Conservation (phyloP, 495 filamentous ascomycete genomes). For the Penicillium nucicola region DNA sequence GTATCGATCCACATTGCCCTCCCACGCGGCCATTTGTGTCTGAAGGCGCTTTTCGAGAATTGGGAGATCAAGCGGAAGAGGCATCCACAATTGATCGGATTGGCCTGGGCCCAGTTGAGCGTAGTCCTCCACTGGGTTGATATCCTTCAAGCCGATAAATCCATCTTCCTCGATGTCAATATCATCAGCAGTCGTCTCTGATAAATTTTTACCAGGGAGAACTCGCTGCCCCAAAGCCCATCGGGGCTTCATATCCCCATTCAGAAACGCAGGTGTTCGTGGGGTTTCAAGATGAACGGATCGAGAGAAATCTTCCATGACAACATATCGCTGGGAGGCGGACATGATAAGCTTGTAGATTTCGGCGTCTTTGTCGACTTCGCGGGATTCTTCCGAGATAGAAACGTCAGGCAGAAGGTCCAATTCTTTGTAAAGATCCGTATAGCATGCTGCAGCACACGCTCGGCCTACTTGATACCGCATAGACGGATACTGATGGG, state of each 20-base stretch:
- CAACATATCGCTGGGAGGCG: constrained; percentile 13
- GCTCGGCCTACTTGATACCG: constrained; percentile 24
- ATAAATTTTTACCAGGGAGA: constrained; percentile 8
- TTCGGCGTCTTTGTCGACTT: constrained; percentile 12
- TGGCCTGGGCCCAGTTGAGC: constrained; percentile 10
- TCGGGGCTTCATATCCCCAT: constrained; percentile 28
- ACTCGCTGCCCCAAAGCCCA: constrained; percentile 12
- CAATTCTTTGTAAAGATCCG: constrained; percentile 25
- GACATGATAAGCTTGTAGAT: constrained; percentile 28
- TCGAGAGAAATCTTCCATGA: constrained; percentile 29
- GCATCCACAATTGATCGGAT: constrained; percentile 13
- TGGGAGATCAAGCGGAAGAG: constrained; percentile 27
- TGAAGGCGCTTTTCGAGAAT: constrained; percentile 19
- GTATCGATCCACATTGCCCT: constrained; percentile 28
- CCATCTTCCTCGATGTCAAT: constrained; percentile 23
- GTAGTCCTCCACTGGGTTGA: constrained; percentile 9
- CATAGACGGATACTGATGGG: constrained; percentile 11
- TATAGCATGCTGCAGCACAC: constrained; percentile 27
- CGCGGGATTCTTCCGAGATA: constrained; percentile 27
- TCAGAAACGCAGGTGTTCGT: constrained; percentile 17
- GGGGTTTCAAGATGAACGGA: constrained; percentile 15
- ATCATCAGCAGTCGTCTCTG: constrained; percentile 11
- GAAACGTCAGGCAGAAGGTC: constrained; percentile 23
- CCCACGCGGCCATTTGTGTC: constrained; percentile 23
- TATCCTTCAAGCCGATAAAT: constrained; percentile 14